These are phyloP conservation scores for Spinellus fusiger DNA, from an alignment of 192 early-diverging fungal genomes.

Conservation along the genomic window DNA sequence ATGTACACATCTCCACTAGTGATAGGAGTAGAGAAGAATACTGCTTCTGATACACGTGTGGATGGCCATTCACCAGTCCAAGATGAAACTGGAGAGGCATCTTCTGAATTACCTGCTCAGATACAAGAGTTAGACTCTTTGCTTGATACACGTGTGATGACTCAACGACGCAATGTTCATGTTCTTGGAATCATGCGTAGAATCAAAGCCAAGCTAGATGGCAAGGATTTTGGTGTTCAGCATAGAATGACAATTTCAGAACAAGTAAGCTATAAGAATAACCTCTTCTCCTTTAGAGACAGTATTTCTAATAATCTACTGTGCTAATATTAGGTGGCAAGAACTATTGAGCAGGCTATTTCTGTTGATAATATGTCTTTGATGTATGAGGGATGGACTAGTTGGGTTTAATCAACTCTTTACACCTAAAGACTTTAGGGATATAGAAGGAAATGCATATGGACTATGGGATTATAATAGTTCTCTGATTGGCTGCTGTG, in stretches of 20 bases:
- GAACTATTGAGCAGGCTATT: constrained; percentile 61
- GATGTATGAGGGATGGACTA: constrained; percentile 90
- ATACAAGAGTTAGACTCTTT: background rate
- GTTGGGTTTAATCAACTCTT: constrained; percentile 62
- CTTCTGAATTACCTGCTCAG: background rate
- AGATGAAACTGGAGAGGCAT: background rate
- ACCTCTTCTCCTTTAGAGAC: background rate
- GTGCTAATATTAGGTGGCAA: constrained; percentile 39
- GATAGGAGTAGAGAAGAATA: background rate
- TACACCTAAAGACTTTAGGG: no score
- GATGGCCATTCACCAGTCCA: background rate
- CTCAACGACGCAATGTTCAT: constrained; percentile 48
- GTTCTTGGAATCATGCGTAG: constrained; percentile 57
- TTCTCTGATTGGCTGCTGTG: no score
- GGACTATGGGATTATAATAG: no score
- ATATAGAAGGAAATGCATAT: no score
- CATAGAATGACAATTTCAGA: constrained; percentile 54
- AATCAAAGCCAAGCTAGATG: constrained; percentile 62
- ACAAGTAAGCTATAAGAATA: constrained; percentile 36
- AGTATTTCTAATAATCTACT: background rate
- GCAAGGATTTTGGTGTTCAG: constrained; percentile 45
- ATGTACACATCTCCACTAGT: background rate
- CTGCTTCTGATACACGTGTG: background rate
- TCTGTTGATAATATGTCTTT: constrained; percentile 60
- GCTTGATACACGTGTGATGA: background rate